A percentile compares a stretch with the other conserved stretches of the same genome.
phyloP scores from a whole-genome alignment of 176 grass and related monocot species.

The Zoysia japonica region DNA sequence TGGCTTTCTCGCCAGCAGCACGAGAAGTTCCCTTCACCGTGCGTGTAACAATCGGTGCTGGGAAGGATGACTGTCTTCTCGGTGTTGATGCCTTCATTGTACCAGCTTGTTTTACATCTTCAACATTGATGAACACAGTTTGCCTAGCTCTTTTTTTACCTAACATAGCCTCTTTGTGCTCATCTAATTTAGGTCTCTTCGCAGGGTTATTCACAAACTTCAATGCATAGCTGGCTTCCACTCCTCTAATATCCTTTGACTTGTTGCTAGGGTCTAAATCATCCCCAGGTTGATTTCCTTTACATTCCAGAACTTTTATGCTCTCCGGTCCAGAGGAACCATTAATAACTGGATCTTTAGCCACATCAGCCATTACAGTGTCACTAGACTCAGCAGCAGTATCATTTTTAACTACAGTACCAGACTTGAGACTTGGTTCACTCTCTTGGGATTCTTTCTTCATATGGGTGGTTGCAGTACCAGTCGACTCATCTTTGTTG shows the following conservation, averaged over 20 bases:
- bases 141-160: constrained; percentile 91
- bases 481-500: constrained; percentile 52
- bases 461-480: constrained; percentile 40
- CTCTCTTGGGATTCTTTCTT: constrained; percentile 57
- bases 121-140: constrained; percentile 92
- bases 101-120: constrained; percentile 91
- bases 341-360: constrained; percentile 46
- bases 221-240: constrained; percentile 87
- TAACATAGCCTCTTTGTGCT: constrained; percentile 90
- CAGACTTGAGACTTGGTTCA: constrained; percentile 40
- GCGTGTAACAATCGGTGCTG: constrained; percentile 82
- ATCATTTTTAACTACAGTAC: constrained; percentile 43
- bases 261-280: constrained; percentile 58
- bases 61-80: constrained; percentile 81
- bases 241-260: constrained; percentile 80
- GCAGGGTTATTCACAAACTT: constrained; percentile 75
- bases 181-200: constrained; percentile 85
- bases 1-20: constrained; percentile 44
- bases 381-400: constrained; percentile 44
- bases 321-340: constrained; percentile 37
- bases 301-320: constrained; percentile 47
- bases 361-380: constrained; percentile 53
- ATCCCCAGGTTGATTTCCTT: constrained; percentile 55
- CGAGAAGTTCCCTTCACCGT: constrained; percentile 77
- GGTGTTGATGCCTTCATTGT: constrained; percentile 87